phyloP scores from a whole-genome alignment of 805 yeast species.

The Starmerella kuoi region DNA sequence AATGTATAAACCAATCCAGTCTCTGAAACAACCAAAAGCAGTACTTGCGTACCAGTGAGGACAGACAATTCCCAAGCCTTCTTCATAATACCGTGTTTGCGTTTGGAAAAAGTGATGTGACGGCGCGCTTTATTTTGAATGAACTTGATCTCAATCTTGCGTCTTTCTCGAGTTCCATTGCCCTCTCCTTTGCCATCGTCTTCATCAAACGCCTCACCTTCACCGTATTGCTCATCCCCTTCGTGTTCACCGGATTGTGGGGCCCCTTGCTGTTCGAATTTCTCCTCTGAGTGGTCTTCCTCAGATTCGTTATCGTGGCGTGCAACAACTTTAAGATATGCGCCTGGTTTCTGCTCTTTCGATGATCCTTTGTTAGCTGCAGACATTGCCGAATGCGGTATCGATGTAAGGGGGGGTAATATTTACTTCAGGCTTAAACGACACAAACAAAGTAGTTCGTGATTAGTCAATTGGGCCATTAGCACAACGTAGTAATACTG shows the following conservation, averaged over 20 bases:
- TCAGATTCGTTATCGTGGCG: constrained; percentile 5
- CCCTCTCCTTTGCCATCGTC: constrained; percentile 33
- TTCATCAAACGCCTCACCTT: constrained; percentile 31
- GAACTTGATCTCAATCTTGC: constrained; percentile 94
- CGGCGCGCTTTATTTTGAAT: constrained; percentile 96
- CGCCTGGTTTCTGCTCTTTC: background rate
- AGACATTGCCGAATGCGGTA: background rate
- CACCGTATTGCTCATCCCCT: constrained; percentile 16
- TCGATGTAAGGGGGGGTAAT: background rate
- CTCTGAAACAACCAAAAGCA: constrained; percentile 87
- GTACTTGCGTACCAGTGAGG: constrained; percentile 92
- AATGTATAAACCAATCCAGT: constrained; percentile 98
- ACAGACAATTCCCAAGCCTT: constrained; percentile 97
- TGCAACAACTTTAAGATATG: background rate
- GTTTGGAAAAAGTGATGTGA: constrained; percentile 93
- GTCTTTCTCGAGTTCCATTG: constrained; percentile 38
- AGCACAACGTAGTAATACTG: too few relatives aligned
- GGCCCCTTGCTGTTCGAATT: background rate
- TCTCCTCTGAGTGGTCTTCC: constrained; percentile 6
- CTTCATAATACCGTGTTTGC: constrained; percentile 98
- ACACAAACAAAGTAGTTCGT: background rate
- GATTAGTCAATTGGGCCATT: background rate
- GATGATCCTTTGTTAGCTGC: background rate
- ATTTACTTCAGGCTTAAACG: background rate
- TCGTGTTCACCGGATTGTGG: constrained; percentile 5